Percentiles rank a stretch among this genome's conserved stretches.
Conservation (phyloP, 2,329 filamentous ascomycete species). For the Aspergillus persii region DNA sequence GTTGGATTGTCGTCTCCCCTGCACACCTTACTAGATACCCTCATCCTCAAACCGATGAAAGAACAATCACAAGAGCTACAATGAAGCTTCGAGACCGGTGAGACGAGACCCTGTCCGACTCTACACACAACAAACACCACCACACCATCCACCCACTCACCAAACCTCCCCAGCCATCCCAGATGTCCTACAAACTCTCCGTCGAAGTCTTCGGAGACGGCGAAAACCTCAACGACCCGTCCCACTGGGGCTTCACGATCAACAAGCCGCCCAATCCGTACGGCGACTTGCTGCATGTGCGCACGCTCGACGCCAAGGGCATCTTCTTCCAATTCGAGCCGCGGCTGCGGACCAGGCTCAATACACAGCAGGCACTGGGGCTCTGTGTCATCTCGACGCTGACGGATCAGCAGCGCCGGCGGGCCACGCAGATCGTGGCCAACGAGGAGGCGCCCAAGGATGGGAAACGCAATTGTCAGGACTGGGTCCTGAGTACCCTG, state of each 20-base stretch:
- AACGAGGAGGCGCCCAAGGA: slow-evolving; percentile 20
- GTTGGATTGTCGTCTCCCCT: not conserved
- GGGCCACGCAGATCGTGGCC: slow-evolving; percentile 19
- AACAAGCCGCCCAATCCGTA: slow-evolving; percentile 15
- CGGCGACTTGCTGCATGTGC: slow-evolving; percentile 29
- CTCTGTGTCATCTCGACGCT: slow-evolving; percentile 7
- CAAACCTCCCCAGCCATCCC: too few relatives aligned
- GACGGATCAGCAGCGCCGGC: slow-evolving; percentile 14
- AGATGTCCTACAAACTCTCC: slow-evolving; percentile 17
- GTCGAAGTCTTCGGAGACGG: slow-evolving; percentile 24
- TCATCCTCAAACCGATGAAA: not conserved
- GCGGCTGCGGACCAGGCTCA: slow-evolving; percentile 19
- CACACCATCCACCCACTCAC: not conserved
- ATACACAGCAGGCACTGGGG: slow-evolving; percentile 22
- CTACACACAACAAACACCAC: not conserved
- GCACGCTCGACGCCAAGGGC: slow-evolving; percentile 18
- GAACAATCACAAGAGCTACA: too few relatives aligned
- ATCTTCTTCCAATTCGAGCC: slow-evolving; percentile 26
- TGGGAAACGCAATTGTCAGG: slow-evolving; percentile 21
- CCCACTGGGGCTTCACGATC: slow-evolving; percentile 27
- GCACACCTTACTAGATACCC: not conserved
- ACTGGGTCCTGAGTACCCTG: slow-evolving; percentile 26
- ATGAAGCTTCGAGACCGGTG: not conserved
- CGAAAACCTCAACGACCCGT: slow-evolving; percentile 20
- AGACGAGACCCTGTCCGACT: too few relatives aligned